Evolutionary conservation across 306 rosid species (phyloP), one percentile per base, ranked within the genome.

Genomic region (Prunus mume): DNA sequence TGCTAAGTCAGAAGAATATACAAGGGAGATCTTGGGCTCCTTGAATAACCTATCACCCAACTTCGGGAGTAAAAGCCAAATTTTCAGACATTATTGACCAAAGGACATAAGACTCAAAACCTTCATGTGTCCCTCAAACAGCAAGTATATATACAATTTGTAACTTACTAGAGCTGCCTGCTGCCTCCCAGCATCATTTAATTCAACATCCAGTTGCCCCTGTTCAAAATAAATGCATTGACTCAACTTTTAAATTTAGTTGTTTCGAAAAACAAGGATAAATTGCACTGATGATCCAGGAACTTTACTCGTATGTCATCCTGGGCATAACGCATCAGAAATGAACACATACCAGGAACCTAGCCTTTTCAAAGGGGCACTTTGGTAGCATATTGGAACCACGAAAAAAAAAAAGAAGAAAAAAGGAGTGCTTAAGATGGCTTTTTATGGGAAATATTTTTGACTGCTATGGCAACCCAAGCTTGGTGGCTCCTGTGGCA

Each of bases 151-250:
- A 76, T 41, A 50, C 45, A 51, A 25, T 11, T 38, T 28, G 57
- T 30, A 85, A 88, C 93, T 87, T 87, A 95, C 97, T 71, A 82
- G 89, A 71, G 72, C 88, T 55, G 99, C 97, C 84, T 95, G 97
- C 81, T 76, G 83, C 81, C 99, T 90, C 70, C 99, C 97, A 69
- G 81, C 89, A 86, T 92, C 99, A 86, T 92, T 95, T 71, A 92
- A 76, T 69, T 89, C 96, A 69, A 95, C 90, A 75, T 95, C 97
- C 83, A 92, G 77, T 46, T 95, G 97, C 32, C 97, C 99, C 97
- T 95, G 78, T 82, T 78, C 27, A 81, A 76, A 52, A 79, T 20
- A 63, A 65, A 79, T 38, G 43, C 71, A 25, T 68, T 7, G 43
- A 76, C n/a, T 5, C 54, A 49, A 74, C 73, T 18, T 60, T 60